These are phyloP conservation scores for Tritrichomonas foetus DNA, from an alignment of 208 protist species.

Conservation along the genomic window DNA sequence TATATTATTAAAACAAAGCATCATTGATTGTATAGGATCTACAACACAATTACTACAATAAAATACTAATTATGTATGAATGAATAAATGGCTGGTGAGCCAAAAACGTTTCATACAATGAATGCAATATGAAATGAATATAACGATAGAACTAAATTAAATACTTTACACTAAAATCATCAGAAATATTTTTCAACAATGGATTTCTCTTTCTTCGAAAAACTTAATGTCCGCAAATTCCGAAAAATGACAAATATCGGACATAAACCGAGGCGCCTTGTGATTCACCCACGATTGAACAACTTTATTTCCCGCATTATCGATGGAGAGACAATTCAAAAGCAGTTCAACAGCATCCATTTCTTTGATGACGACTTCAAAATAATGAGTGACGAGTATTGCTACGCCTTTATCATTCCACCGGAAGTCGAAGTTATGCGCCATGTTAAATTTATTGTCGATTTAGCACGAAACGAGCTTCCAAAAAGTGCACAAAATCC, in stretches of 20 bases:
- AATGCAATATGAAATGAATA: too few species aligned
- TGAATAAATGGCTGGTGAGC: too few species aligned
- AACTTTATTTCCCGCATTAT: background rate
- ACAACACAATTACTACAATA: too few species aligned
- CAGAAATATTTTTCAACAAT: background rate
- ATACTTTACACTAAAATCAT: too few species aligned
- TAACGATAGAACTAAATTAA: too few species aligned
- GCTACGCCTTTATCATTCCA: constrained; percentile 3
- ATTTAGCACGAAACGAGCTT: background rate
- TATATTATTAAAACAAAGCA: too few species aligned
- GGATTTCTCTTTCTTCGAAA: background rate
- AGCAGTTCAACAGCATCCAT: background rate
- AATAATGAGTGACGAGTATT: background rate
- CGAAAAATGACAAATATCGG: background rate
- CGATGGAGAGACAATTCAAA: background rate
- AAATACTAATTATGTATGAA: too few species aligned
- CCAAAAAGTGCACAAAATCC: background rate
- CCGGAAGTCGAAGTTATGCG: background rate
- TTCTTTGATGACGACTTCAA: background rate
- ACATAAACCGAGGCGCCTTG: background rate
- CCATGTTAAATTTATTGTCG: background rate
- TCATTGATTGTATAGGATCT: too few species aligned
- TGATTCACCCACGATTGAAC: background rate
- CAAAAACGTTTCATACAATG: too few species aligned
- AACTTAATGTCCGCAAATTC: background rate